Conservation (phyloP, 352 stramenopile genomes). For the Aphanomyces euteiches region DNA sequence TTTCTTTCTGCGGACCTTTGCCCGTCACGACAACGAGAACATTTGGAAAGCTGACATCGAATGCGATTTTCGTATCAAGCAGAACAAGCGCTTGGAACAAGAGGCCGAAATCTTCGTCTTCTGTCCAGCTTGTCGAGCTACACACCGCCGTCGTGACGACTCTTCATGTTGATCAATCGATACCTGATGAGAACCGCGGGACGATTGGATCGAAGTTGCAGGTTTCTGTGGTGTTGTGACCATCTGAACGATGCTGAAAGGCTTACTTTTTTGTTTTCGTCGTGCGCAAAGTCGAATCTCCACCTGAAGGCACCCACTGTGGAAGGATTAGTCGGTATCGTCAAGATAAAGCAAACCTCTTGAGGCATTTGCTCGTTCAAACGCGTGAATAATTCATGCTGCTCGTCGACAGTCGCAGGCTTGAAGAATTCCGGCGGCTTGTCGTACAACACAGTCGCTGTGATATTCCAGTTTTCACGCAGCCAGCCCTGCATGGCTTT, state of each 20-base stretch:
- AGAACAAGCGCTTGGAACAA: slow-evolving; percentile 89
- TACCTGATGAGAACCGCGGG: slow-evolving; percentile 26
- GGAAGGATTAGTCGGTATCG: too few relatives aligned
- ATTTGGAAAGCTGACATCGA: slow-evolving; percentile 57
- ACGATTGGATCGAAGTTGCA: slow-evolving; percentile 14
- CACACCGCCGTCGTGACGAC: neutral
- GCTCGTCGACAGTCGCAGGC: slow-evolving; percentile 65
- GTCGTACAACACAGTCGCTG: slow-evolving; percentile 91
- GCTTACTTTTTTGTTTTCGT: slow-evolving; percentile 13
- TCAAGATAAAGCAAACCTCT: neutral
- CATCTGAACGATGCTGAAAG: slow-evolving; percentile 1
- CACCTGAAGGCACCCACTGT: too few relatives aligned
- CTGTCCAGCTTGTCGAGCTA: slow-evolving; percentile 98
- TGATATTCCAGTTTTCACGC: slow-evolving; percentile 83
- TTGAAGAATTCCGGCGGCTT: slow-evolving; percentile 93
- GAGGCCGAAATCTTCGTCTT: slow-evolving; percentile 99
- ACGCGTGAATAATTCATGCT: slow-evolving; percentile 89
- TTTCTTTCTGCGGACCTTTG: slow-evolving; percentile 93
- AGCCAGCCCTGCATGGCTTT: slow-evolving; percentile 94
- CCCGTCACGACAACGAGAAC: slow-evolving; percentile 95
- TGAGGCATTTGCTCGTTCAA: slow-evolving; percentile 49
- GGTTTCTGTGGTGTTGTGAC: neutral
- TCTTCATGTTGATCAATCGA: neutral
- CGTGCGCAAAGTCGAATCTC: slow-evolving; percentile 5
- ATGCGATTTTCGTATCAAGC: slow-evolving; percentile 50